Percentiles rank a stretch among this genome's conserved stretches.
Evolutionary conservation across 2,329 filamentous ascomycete species (phyloP).

Genomic region (Pseudocercospora cruenta): DNA sequence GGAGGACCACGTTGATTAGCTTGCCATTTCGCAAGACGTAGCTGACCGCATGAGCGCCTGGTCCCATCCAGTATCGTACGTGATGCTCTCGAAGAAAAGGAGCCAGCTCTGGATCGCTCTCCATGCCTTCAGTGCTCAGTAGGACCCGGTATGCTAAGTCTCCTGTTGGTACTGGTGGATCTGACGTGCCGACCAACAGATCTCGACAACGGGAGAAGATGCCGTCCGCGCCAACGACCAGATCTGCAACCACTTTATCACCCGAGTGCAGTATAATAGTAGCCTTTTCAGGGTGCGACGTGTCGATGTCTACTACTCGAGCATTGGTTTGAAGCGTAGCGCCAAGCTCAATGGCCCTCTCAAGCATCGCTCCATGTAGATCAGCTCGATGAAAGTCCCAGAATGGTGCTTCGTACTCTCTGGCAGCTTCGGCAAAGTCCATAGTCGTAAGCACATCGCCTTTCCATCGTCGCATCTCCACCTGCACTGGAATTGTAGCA

Average conservation of each 20-base stretch:
- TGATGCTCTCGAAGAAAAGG: conserved; percentile 52
- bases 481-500: conserved; percentile 48
- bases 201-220: conserved; percentile 51
- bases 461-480: conserved; percentile 59
- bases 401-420: conserved; percentile 48
- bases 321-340: conserved; percentile 50
- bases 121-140: conserved; percentile 50
- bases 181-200: conserved; percentile 48
- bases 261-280: conserved; percentile 48
- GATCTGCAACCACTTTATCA: conserved; percentile 43
- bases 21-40: conserved; percentile 54
- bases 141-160: conserved; percentile 57
- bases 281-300: conserved; percentile 23
- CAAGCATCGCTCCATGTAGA: conserved; percentile 53
- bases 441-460: conserved; percentile 54
- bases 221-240: conserved; percentile 55
- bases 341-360: conserved; percentile 54
- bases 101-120: conserved; percentile 51
- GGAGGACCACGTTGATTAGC: conserved; percentile 56
- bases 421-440: conserved; percentile 47
- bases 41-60: conserved; percentile 57
- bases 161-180: conserved; percentile 55
- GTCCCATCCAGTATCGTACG: conserved; percentile 59
- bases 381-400: conserved; percentile 61
- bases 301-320: conserved; percentile 48